A percentile compares a stretch with the other conserved stretches of the same genome.
Conservation (phyloP, 1,284 basidiomycete genomes). For the Hypsizygus ulmarius region DNA sequence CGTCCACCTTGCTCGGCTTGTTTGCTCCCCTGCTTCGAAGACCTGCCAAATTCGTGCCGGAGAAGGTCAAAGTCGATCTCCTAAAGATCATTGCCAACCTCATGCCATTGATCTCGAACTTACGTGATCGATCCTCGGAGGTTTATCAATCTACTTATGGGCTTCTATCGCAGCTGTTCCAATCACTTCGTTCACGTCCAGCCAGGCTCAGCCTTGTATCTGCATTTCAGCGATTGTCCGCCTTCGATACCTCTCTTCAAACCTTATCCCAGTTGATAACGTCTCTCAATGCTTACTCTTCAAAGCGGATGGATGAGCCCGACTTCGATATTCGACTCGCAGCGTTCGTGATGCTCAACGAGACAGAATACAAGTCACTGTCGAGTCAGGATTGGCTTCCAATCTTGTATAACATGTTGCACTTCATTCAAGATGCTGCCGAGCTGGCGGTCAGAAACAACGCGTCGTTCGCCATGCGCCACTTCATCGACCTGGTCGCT, state of each 20-base stretch:
- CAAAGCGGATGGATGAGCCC: conserved; percentile 83
- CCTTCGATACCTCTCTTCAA: conserved; percentile 47
- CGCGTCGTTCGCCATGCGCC: conserved; percentile 74
- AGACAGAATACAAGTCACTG: conserved; percentile 49
- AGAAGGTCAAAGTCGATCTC: conserved; percentile 86
- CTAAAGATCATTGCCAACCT: conserved; percentile 76
- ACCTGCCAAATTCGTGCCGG: conserved; percentile 74
- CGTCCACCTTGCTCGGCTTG: conserved; percentile 70
- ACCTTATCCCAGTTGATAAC: conserved; percentile 56
- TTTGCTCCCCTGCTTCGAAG: conserved; percentile 84
- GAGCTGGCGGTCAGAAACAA: conserved; percentile 89
- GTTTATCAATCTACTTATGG: conserved; percentile 63
- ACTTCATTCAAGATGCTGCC: conserved; percentile 86
- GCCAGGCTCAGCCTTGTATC: conserved; percentile 68
- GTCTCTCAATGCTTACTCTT: conserved; percentile 85
- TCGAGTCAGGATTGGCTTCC: conserved; percentile 76
- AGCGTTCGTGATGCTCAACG: conserved; percentile 80
- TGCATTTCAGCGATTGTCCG: conserved; percentile 62
- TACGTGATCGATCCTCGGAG: conserved; percentile 48
- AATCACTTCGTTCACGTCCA: conserved; percentile 66
- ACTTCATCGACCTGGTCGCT: conserved; percentile 70
- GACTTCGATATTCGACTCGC: conserved; percentile 87
- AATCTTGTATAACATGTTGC: conserved; percentile 80
- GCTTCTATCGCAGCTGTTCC: conserved; percentile 73
- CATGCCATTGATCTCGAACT: conserved; percentile 71